phyloP scores from a whole-genome alignment of 768 basidiomycete species.

The Rhizopogon vinicolor region DNA sequence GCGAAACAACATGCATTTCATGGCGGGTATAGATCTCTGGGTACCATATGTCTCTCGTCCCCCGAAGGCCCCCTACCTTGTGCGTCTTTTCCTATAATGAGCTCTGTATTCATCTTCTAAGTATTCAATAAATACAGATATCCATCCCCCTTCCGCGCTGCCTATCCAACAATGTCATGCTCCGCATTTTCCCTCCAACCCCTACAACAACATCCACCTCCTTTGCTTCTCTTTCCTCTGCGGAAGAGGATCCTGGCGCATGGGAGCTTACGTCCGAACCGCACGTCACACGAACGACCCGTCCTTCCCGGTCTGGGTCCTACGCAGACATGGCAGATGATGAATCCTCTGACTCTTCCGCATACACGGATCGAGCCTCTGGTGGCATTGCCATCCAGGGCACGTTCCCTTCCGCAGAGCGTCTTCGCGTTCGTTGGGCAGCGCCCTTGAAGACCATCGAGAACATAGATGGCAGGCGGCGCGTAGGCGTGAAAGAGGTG shows the following conservation, averaged over 20 bases:
- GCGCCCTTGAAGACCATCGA: slow-evolving; percentile 47
- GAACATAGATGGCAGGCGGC: slow-evolving; percentile 51
- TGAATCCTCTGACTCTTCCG: slow-evolving; percentile 71
- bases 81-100: slow-evolving; percentile 25
- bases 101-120: slow-evolving; percentile 8
- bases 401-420: slow-evolving; percentile 73
- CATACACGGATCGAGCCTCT: slow-evolving; percentile 42
- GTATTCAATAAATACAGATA: slow-evolving; percentile 37
- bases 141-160: slow-evolving; percentile 77
- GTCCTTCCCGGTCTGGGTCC: slow-evolving; percentile 51
- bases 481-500: slow-evolving; percentile 66
- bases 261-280: slow-evolving; percentile 82
- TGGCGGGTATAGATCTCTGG: slow-evolving; percentile 78
- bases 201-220: slow-evolving; percentile 48
- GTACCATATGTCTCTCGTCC: slow-evolving; percentile 65
- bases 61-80: slow-evolving; percentile 71
- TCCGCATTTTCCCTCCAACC: slow-evolving; percentile 68
- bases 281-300: slow-evolving; percentile 57
- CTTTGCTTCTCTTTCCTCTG: slow-evolving; percentile 70
- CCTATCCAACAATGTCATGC: slow-evolving; percentile 67
- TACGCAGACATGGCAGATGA: slow-evolving; percentile 76
- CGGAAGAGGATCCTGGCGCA: slow-evolving; percentile 60
- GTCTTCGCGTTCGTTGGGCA: slow-evolving; percentile 76
- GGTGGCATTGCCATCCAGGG: slow-evolving; percentile 71
- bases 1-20: slow-evolving; percentile 61